Evolutionary conservation across 768 basidiomycete species (phyloP).

Genomic region (Tulasnella sp.): DNA sequence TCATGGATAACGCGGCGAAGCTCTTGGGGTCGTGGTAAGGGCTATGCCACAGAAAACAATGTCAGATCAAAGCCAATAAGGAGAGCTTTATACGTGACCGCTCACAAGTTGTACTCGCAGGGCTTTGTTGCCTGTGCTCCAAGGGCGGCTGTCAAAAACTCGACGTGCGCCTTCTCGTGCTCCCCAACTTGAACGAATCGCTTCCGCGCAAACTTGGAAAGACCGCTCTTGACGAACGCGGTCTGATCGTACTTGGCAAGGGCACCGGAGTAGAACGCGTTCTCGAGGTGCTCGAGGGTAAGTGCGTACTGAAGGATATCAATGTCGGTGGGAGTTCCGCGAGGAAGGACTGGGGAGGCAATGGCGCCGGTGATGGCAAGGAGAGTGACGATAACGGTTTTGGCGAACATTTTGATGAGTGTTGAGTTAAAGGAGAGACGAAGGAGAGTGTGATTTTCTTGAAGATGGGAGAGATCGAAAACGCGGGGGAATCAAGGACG

Average conservation of each 20-base stretch:
- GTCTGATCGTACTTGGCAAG: conserved; percentile 34
- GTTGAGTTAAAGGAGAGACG: too few species aligned
- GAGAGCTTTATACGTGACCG: background rate
- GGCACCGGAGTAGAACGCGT: conserved; percentile 33
- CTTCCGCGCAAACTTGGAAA: conserved; percentile 29
- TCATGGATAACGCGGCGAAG: conserved; percentile 40
- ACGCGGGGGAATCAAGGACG: too few species aligned
- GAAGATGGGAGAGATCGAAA: too few species aligned
- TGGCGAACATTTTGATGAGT: too few species aligned
- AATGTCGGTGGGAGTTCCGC: background rate
- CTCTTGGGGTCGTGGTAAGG: conserved; percentile 34
- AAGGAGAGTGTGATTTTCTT: too few species aligned
- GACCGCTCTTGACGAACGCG: conserved; percentile 31
- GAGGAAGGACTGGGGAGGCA: too few species aligned
- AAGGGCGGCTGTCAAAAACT: conserved; percentile 26
- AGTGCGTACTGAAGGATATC: conserved; percentile 20
- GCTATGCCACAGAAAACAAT: conserved; percentile 19
- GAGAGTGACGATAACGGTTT: too few species aligned
- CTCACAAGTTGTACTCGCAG: conserved; percentile 34
- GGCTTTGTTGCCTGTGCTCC: conserved; percentile 29
- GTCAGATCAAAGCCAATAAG: background rate
- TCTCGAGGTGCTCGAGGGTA: conserved; percentile 37
- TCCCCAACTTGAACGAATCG: conserved; percentile 27
- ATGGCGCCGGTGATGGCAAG: too few species aligned
- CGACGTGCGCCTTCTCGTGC: conserved; percentile 35